Base-by-base conservation (phyloP, 2,329 filamentous ascomycete species). In the Chaetomium sp. region DNA sequence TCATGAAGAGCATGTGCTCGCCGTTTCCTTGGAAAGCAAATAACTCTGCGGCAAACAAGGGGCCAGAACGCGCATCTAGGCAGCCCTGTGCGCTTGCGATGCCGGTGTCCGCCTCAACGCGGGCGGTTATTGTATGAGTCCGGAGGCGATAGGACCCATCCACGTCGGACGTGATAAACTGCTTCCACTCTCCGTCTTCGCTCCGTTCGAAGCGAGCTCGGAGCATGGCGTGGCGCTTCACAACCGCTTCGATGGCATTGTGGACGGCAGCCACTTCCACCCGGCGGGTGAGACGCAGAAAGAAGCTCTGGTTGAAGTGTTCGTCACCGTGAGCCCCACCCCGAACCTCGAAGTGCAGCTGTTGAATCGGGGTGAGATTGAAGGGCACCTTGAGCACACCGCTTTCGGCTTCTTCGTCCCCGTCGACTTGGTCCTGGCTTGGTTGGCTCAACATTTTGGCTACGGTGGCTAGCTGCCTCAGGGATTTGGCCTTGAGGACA, bases 241-340 rank as follows among this genome's bases (percentile, higher is more conserved):
- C 72, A 6, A 79, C 56, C 0, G 57, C 31, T 1, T 71, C 12
- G 1, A 76, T 42, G 0, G 75, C 75, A 0, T 65, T 13, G 5
- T 64, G 23, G 5, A 78, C 47, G 0, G 42, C 65, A 0, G 31
- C 21, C 3, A 16, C 13, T 0, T 70, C 57, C 0, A 78, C 23
- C 1, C 64, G 67, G 19, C 69, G 72, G 6, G 74, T 70, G 8
- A 81, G 55, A 0, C 73, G 72, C 5, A 82, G 68, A 0, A 77
- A 74, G 50, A 79, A 80, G 10, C 77, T 81, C 64, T 82, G 80
- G 62, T 82, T 81, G 72, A 80, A 80, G 50, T 71, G 68, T 27
- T 77, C 77, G 21, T 78, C 71, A 3, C 75, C 75, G 1, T 76
- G 69, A 0, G 69, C 66, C 7, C 62, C 55, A 5, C 61, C 66